Evolutionary conservation across 2,329 filamentous ascomycete species (phyloP).

Genomic region (Lizonia empirigonia): DNA sequence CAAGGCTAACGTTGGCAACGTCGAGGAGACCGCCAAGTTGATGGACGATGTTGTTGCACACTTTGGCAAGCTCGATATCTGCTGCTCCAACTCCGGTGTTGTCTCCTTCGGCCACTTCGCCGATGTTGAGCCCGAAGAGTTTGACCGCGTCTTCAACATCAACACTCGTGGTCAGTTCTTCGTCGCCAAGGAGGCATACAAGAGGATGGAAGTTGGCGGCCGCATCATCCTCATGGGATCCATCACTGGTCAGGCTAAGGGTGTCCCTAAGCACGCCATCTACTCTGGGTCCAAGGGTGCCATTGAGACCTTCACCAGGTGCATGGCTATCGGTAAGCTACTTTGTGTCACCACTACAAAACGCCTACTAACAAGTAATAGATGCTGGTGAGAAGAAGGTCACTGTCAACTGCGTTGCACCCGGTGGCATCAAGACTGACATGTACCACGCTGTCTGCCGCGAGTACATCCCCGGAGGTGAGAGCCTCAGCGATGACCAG

Average conservation of each 20-base stretch:
- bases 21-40: conserved; percentile 65
- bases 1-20: conserved; percentile 71
- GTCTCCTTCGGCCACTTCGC: conserved; percentile 60
- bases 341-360: background rate
- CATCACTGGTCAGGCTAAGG: conserved; percentile 63
- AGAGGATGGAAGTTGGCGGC: conserved; percentile 58
- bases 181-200: conserved; percentile 63
- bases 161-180: conserved; percentile 70
- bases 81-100: conserved; percentile 70
- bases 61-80: conserved; percentile 72
- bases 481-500: conserved; percentile 61
- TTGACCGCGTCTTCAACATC: conserved; percentile 64
- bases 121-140: conserved; percentile 61
- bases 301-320: conserved; percentile 60
- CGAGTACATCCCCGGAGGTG: conserved; percentile 66
- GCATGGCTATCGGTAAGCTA: conserved; percentile 57
- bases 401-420: conserved; percentile 66
- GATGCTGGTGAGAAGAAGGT: conserved; percentile 61
- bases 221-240: conserved; percentile 61
- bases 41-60: conserved; percentile 67
- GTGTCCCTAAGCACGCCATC: conserved; percentile 60
- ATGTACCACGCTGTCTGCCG: conserved; percentile 68
- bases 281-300: conserved; percentile 61
- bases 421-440: conserved; percentile 62
- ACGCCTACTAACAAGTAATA: conserved; percentile 25